These are phyloP conservation scores for Bipolaris bicolor DNA, from an alignment of 2,329 filamentous ascomycete species.

Conservation along the genomic window DNA sequence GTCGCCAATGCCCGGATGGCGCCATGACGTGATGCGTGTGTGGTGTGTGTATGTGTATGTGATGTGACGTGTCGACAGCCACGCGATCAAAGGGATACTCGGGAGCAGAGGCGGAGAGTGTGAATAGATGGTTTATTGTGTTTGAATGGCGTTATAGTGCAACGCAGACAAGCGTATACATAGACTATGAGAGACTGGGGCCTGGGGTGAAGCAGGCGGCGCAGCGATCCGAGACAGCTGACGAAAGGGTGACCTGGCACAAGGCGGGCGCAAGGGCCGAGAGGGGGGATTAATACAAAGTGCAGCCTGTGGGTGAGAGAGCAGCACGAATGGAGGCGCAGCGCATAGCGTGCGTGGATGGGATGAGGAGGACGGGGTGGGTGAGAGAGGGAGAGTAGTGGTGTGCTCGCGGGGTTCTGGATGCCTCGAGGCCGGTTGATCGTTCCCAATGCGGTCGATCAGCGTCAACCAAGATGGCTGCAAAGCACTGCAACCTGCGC, in stretches of 20 bases:
- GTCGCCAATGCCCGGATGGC: conserved; percentile 41
- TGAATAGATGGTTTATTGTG: conserved; percentile 18
- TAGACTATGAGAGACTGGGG: conserved; percentile 18
- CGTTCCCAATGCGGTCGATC: conserved; percentile 26
- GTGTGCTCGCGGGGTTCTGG: conserved; percentile 14
- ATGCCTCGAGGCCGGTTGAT: conserved; percentile 19
- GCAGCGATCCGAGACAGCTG: conserved; percentile 32
- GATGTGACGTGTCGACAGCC: conserved; percentile 5
- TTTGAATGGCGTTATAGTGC: conserved; percentile 23
- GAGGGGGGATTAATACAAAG: conserved; percentile 25
- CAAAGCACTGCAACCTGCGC: conserved; percentile 22
- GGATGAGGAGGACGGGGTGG: conserved; percentile 24
- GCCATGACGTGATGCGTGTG: conserved; percentile 34
- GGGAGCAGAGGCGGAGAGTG: conserved; percentile 1
- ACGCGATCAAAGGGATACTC: conserved; percentile 16
- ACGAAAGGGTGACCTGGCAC: conserved; percentile 38
- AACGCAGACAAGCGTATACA: conserved; percentile 27
- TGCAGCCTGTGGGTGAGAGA: conserved; percentile 18
- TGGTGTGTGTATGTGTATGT: not conserved
- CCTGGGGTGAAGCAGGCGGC: conserved; percentile 27
- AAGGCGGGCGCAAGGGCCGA: conserved; percentile 27
- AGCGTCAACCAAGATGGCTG: conserved; percentile 30
- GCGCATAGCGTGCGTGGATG: conserved; percentile 25
- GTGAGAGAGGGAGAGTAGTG: conserved; percentile 12
- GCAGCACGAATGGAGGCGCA: conserved; percentile 31